Percentiles rank a stretch among this genome's conserved stretches.
Evolutionary conservation across 495 filamentous ascomycete species (phyloP).

Genomic region (Zalerion maritima): DNA sequence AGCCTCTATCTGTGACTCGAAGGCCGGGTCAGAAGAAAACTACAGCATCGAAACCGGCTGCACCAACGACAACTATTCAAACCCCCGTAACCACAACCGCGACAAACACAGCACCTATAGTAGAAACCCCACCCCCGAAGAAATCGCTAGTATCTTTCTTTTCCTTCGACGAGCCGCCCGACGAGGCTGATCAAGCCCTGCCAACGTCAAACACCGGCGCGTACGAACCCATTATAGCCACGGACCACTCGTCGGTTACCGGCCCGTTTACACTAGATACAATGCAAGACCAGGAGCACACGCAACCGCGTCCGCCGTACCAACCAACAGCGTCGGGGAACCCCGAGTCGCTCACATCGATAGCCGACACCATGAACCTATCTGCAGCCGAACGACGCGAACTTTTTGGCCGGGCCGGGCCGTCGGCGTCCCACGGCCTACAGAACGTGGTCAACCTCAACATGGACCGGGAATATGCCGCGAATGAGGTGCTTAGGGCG

Average conservation of each 20-base stretch:
- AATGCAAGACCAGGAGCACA: conserved; percentile 9
- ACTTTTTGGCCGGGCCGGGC: conserved; percentile 55
- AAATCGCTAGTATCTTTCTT: conserved; percentile 29
- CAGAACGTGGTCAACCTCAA: conserved; percentile 60
- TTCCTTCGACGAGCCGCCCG: conserved; percentile 18
- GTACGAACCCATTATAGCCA: conserved; percentile 30
- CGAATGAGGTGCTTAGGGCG: conserved; percentile 62
- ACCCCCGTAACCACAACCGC: background rate
- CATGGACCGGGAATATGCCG: conserved; percentile 68
- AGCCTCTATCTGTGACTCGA: conserved; percentile 64
- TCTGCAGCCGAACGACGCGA: conserved; percentile 59
- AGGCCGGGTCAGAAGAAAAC: conserved; percentile 54
- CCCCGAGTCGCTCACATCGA: conserved; percentile 40
- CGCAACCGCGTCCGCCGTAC: conserved; percentile 7
- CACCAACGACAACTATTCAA: conserved; percentile 1
- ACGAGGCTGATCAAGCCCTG: conserved; percentile 1
- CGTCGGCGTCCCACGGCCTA: conserved; percentile 20
- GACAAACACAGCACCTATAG: background rate
- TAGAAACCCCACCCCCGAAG: conserved; percentile 14
- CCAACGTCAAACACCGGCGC: conserved; percentile 11
- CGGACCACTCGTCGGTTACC: conserved; percentile 6
- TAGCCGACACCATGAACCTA: conserved; percentile 62
- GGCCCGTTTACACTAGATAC: conserved; percentile 20
- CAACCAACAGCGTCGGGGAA: conserved; percentile 6
- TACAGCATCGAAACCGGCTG: conserved; percentile 8